Percentiles rank a stretch among this genome's conserved stretches.
These are phyloP conservation scores for Phytophthora pinifolia DNA, from an alignment of 352 stramenopile species.

Conservation along the genomic window DNA sequence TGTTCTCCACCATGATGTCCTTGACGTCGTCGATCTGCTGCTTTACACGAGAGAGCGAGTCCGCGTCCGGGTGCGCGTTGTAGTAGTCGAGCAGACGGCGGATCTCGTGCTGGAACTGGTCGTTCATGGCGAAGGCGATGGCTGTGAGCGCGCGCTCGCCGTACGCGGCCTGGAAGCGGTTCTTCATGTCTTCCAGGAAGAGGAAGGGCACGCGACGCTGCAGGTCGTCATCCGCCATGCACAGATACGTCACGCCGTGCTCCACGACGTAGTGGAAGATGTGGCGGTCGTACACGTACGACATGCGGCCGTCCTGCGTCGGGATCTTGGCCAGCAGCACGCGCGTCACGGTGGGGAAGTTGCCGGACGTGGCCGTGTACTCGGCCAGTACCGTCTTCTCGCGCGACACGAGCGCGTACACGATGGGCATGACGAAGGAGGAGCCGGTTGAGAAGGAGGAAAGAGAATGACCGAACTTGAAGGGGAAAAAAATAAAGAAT, in stretches of 20 bases:
- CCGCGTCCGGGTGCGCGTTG: slow-evolving; percentile 88
- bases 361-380: slow-evolving; percentile 95
- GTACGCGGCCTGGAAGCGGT: slow-evolving; percentile 85
- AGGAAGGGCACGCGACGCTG: slow-evolving; percentile 97
- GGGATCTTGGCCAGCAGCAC: slow-evolving; percentile 98
- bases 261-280: slow-evolving; percentile 97
- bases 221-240: slow-evolving; percentile 96
- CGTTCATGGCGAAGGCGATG: slow-evolving; percentile 98
- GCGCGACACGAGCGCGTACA: slow-evolving; percentile 97
- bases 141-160: slow-evolving; percentile 81
- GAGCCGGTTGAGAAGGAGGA: no score
- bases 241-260: slow-evolving; percentile 96
- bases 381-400: slow-evolving; percentile 98
- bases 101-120: slow-evolving; percentile 95
- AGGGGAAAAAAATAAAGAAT: background rate
- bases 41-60: slow-evolving; percentile 92
- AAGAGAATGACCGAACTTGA: background rate
- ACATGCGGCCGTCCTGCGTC: slow-evolving; percentile 93
- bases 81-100: slow-evolving; percentile 88
- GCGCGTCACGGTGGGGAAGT: slow-evolving; percentile 98
- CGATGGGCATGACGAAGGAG: slow-evolving; percentile 43
- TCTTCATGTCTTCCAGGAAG: slow-evolving; percentile 98
- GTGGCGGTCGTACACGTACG: slow-evolving; percentile 97
- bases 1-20: slow-evolving; percentile 99
- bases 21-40: slow-evolving; percentile 98